These are phyloP conservation scores for Dendrocalamus sinicus DNA, from an alignment of 176 grass and related monocot genomes.

Conservation along the genomic window DNA sequence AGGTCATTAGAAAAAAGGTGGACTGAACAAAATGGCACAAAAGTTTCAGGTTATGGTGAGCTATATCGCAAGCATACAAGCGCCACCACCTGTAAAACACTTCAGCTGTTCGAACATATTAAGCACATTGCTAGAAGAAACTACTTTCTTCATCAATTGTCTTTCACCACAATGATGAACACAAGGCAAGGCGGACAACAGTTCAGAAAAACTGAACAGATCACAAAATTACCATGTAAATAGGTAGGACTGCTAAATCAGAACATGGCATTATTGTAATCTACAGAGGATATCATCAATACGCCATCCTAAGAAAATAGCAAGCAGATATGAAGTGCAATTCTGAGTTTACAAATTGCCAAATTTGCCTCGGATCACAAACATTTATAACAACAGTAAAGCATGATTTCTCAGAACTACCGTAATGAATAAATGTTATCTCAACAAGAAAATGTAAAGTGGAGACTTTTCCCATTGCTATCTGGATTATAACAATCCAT, in stretches of 20 bases:
- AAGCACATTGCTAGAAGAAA: background rate
- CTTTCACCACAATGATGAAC: conserved; percentile 24
- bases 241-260: background rate
- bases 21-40: background rate
- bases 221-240: conserved; percentile 1
- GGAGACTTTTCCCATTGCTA: background rate
- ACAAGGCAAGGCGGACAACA: background rate
- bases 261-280: background rate
- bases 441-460: conserved; percentile 16
- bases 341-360: conserved; percentile 19
- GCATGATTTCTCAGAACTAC: conserved; percentile 21
- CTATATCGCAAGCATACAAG: conserved; percentile 9
- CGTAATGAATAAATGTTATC: background rate
- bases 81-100: background rate
- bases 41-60: conserved; percentile 3
- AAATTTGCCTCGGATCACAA: conserved; percentile 15
- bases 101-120: conserved; percentile 23
- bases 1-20: conserved; percentile 8
- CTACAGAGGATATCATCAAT: background rate
- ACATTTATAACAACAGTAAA: conserved; percentile 4
- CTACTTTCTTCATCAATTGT: background rate
- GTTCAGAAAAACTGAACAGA: background rate
- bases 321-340: background rate
- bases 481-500: conserved; percentile 20
- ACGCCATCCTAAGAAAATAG: conserved; percentile 8